Evolutionary conservation across 2,329 filamentous ascomycete genomes (phyloP).

Genomic region (Drechslerella stenobrocha): DNA sequence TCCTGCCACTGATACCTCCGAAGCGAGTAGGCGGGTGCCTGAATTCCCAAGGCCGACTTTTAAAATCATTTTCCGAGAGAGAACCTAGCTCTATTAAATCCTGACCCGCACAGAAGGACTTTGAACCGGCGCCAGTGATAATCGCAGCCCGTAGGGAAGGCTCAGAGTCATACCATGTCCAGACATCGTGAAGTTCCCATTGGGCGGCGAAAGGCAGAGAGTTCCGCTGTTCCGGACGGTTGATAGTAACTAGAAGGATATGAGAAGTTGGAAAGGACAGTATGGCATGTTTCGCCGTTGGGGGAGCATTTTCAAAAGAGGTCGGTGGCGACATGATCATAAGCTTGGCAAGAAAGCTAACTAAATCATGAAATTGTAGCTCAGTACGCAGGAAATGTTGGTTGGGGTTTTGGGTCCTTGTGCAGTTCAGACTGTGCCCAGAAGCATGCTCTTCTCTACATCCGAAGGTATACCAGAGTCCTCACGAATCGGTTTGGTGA

Average conservation of each 20-base stretch:
- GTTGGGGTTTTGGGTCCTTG: too few relatives aligned
- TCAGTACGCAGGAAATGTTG: neutral
- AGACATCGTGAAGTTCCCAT: constrained; percentile 60
- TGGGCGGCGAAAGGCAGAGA: constrained; percentile 61
- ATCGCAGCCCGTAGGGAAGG: constrained; percentile 64
- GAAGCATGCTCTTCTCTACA: too few relatives aligned
- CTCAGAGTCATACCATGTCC: constrained; percentile 67
- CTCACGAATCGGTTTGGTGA: too few relatives aligned
- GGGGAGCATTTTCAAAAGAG: constrained; percentile 51
- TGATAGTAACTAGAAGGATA: constrained; percentile 65
- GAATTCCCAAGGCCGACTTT: constrained; percentile 50
- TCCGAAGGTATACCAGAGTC: too few relatives aligned
- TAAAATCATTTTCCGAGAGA: constrained; percentile 24
- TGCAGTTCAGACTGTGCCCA: too few relatives aligned
- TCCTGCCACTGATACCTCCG: constrained; percentile 67
- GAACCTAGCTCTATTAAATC: constrained; percentile 63
- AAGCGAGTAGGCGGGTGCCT: constrained; percentile 62
- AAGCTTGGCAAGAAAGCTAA: neutral
- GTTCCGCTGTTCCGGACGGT: constrained; percentile 65
- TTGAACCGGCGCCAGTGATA: constrained; percentile 64
- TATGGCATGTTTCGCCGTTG: constrained; percentile 55
- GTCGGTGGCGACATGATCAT: constrained; percentile 20
- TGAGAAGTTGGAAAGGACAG: constrained; percentile 62
- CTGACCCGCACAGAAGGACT: constrained; percentile 70
- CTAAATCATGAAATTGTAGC: neutral